Percentiles rank a stretch among this genome's conserved stretches.
phyloP scores from a whole-genome alignment of 2,329 filamentous ascomycete species.

The Diaporthe ampelina region DNA sequence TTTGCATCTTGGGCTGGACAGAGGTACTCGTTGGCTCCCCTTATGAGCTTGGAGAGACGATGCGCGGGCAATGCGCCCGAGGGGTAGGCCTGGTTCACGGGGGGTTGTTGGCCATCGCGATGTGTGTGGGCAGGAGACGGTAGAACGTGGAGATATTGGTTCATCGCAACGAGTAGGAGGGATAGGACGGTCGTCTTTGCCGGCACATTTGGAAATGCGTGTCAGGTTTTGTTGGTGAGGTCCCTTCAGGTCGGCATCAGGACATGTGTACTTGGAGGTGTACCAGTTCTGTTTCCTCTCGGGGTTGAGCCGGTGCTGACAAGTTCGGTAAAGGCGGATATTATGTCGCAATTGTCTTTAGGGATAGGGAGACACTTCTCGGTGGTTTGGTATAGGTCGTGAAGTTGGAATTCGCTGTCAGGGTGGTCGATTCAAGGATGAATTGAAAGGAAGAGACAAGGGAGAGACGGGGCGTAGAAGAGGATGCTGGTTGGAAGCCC shows the following conservation, averaged over 20 bases:
- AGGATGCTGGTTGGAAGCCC: constrained; percentile 1
- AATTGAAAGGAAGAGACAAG: not conserved
- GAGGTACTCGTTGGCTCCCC: constrained; percentile 56
- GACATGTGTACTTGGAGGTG: not conserved
- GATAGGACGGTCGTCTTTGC: not conserved
- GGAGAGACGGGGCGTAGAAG: constrained; percentile 19
- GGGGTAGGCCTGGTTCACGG: constrained; percentile 23
- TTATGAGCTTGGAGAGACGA: constrained; percentile 45
- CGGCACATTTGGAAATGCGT: constrained; percentile 31
- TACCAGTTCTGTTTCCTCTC: not conserved
- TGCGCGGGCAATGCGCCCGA: constrained; percentile 32
- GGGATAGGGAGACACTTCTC: not conserved
- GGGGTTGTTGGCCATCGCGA: not conserved
- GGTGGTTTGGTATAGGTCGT: not conserved
- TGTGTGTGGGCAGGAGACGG: constrained; percentile 30
- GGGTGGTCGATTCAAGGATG: not conserved
- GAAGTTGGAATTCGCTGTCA: not conserved
- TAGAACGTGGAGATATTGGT: constrained; percentile 36
- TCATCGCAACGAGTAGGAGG: constrained; percentile 36
- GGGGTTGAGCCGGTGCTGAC: not conserved
- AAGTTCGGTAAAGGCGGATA: not conserved
- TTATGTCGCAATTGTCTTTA: not conserved
- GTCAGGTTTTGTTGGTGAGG: not conserved
- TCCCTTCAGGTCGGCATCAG: constrained; percentile 27
- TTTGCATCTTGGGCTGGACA: constrained; percentile 68